Conservation (phyloP, 2,329 filamentous ascomycete genomes). For the Lasiodiplodia gonubiensis region DNA sequence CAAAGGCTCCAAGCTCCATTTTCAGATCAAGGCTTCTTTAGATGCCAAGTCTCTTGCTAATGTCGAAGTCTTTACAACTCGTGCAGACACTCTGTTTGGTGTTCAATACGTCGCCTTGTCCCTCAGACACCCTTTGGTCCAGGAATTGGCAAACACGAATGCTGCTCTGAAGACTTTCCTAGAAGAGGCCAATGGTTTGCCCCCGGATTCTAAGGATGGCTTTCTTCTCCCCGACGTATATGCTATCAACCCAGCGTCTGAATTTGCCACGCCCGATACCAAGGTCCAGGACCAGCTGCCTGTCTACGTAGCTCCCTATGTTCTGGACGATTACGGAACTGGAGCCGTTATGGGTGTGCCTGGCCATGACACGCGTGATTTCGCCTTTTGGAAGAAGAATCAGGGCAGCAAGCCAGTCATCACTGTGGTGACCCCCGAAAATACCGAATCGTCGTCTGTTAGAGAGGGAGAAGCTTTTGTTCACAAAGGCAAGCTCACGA, state of each 20-base stretch:
- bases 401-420: slow-evolving; percentile 63
- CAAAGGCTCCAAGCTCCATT: slow-evolving; percentile 72
- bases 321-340: slow-evolving; percentile 82
- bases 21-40: slow-evolving; percentile 60
- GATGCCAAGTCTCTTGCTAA: slow-evolving; percentile 50
- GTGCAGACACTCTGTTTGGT: slow-evolving; percentile 85
- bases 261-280: slow-evolving; percentile 58
- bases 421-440: slow-evolving; percentile 38
- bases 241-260: slow-evolving; percentile 52
- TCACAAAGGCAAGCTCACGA: slow-evolving; percentile 70
- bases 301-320: slow-evolving; percentile 83
- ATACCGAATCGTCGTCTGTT: slow-evolving; percentile 35
- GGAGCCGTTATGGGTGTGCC: slow-evolving; percentile 93
- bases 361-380: slow-evolving; percentile 79
- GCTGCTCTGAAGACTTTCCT: slow-evolving; percentile 71
- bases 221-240: slow-evolving; percentile 63
- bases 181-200: slow-evolving; percentile 60
- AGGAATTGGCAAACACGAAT: slow-evolving; percentile 64
- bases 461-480: slow-evolving; percentile 62
- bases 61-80: slow-evolving; percentile 80
- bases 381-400: slow-evolving; percentile 80
- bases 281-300: slow-evolving; percentile 67
- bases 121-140: slow-evolving; percentile 72
- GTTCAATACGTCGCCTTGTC: slow-evolving; percentile 85
- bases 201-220: slow-evolving; percentile 64